Base-by-base conservation (phyloP, 2,329 filamentous ascomycete species). In the Fusarium incarnatum region DNA sequence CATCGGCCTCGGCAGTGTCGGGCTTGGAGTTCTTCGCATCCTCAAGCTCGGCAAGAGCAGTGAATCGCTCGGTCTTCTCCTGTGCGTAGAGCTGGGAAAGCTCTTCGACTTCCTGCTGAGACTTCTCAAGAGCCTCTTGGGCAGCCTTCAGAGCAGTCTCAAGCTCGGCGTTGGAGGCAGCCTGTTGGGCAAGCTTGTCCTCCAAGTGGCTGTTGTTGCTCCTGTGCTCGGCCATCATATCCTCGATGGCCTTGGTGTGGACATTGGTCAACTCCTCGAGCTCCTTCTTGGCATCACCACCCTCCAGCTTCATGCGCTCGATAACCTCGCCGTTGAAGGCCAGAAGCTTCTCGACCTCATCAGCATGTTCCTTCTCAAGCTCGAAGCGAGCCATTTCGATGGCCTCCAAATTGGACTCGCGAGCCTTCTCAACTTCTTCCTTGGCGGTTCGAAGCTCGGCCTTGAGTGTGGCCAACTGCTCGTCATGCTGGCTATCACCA, bases 1-100 rank as follows among this genome's bases (percentile, higher is more conserved):
- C 81, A 72, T 90, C 87, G 4, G 81, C 77, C 74, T 84, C 88
- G 0, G 83, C 81, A 4, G 84, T 88, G 74, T 90, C 87, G 9
- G 85, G 81, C 77, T 85, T 89, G 72, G 82, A 83, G 73, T 82
- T 88, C 79, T 83, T 85, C 46, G 82, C 78, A 10, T 87, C 87
- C 64, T 91, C 89, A 18, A 91, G 82, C 53, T 89, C 88, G 22
- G 88, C 88, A 77, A 87, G 83, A 12, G 87, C 84, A 60, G 85
- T 86, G 64, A 87, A 85, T 64, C 87, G 87, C 58, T 85, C 85
- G 81, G 89, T 88, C 81, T 89, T 89, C 69, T 87, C 86, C 50
- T 85, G 81, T 4, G 86, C 87, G 44, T 89, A 84, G 71, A 86
- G 82, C 71, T 85, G 84, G 58, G 83, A 83, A 67, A 89, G 77